Conservation (phyloP, 306 rosid genomes). For the Cajanus cajan region DNA sequence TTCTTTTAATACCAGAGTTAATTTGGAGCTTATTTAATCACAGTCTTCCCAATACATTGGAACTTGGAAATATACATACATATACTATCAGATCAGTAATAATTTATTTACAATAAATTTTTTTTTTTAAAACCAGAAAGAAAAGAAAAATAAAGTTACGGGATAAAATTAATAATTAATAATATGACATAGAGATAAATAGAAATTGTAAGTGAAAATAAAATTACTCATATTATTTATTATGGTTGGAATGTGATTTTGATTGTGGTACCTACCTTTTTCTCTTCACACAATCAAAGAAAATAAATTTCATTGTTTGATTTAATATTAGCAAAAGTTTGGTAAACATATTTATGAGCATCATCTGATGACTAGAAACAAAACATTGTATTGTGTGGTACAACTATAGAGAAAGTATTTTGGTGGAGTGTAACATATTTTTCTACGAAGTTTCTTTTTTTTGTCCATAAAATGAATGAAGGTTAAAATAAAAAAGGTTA, state of each 20-base stretch:
- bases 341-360: background rate
- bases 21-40: background rate
- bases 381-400: background rate
- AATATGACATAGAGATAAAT: background rate
- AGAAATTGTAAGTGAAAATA: background rate
- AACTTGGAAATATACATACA: too few species aligned
- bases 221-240: background rate
- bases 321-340: background rate
- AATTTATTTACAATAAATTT: too few species aligned
- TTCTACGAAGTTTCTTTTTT: too few species aligned
- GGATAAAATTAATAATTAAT: too few species aligned
- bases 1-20: background rate
- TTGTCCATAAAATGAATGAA: too few species aligned
- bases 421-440: too few species aligned
- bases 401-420: background rate
- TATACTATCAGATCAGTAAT: too few species aligned
- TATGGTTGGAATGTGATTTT: slow-evolving; percentile 16
- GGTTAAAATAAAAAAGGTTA: too few species aligned
- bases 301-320: background rate
- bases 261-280: background rate
- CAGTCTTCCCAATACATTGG: background rate
- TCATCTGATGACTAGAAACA: background rate
- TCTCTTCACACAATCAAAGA: background rate
- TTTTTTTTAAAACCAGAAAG: too few species aligned
- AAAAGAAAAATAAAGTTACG: too few species aligned